Evolutionary conservation across 805 yeast genomes (phyloP), one percentile per base, ranked within the genome.

Genomic region (Saccharomycopsis oosterbeekiorum): DNA sequence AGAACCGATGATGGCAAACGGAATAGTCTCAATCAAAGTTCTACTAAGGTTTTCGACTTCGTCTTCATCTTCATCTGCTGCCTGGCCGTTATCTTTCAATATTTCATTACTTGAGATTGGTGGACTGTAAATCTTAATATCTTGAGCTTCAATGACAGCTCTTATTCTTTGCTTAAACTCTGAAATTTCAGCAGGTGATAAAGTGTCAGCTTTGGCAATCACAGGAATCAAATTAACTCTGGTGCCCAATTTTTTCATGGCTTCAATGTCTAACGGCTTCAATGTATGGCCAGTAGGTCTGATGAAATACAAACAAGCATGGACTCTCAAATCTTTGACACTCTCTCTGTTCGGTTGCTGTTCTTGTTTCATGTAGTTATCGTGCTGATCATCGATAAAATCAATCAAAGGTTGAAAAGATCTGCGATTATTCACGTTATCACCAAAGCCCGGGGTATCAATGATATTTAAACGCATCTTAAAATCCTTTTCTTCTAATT

Each of bases 271-370:
- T 67, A 92, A 76, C 8, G 96, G 96, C 70, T 87, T 88, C 72
- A 94, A 80, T 53, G 89, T 84, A 75, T 94, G 99, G 64, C 97
- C 98, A 29, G 97, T 92, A 67, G 99, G 99, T 75, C 93, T 97
- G 69, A 94, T 88, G 69, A 94, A 93, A 75, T 92, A 94, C 65
- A 94, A 76, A 71, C 91, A 84, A 1, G 91, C 96, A 70, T 92
- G 96, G 41, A 92, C 97, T 69, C 97, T 82, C 65, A 89, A 76
- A 74, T 92, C 97, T 67, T 85, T 86, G 70, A 79, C 82, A 50
- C 74, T 74, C 1, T 59, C 62, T 73, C 98, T 83, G 58, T 72
- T 73, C 40, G 98, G 98, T 75, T 92, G 98, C 70, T 90, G 94
- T 71, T 91, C 97, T 72, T 89, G 97, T 71, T 88, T 88, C 93